Conservation (phyloP, 1,284 basidiomycete genomes). For the Cryptococcus sp. region DNA sequence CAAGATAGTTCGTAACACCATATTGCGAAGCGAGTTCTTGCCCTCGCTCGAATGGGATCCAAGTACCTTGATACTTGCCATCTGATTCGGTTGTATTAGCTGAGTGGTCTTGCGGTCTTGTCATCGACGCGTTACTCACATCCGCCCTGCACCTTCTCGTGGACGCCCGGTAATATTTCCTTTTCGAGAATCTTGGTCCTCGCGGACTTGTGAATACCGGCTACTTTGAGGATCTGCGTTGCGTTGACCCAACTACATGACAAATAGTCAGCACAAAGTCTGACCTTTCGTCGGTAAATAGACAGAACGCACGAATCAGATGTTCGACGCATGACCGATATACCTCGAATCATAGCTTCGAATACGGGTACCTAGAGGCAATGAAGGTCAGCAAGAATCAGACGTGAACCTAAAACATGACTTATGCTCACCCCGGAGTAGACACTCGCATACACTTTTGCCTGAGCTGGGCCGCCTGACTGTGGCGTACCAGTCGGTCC, state of each 20-base stretch:
- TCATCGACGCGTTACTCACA: slow-evolving; percentile 52
- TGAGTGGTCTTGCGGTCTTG: background rate
- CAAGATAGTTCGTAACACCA: slow-evolving; percentile 78
- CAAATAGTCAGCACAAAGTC: background rate
- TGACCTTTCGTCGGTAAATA: background rate
- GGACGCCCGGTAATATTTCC: slow-evolving; percentile 91
- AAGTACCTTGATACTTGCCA: slow-evolving; percentile 99
- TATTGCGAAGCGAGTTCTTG: slow-evolving; percentile 87
- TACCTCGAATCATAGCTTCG: slow-evolving; percentile 95
- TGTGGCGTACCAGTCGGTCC: slow-evolving; percentile 22
- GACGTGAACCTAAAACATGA: background rate
- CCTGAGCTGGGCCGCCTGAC: slow-evolving; percentile 26
- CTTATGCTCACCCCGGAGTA: slow-evolving; percentile 48
- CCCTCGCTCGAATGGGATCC: slow-evolving; percentile 91
- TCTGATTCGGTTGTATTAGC: slow-evolving; percentile 48
- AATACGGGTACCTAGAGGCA: slow-evolving; percentile 62
- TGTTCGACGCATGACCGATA: slow-evolving; percentile 96
- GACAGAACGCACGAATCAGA: slow-evolving; percentile 76
- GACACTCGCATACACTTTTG: slow-evolving; percentile 50
- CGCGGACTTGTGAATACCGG: slow-evolving; percentile 94
- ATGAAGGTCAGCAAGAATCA: background rate
- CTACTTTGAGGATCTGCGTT: slow-evolving; percentile 98
- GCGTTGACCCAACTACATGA: slow-evolving; percentile 66
- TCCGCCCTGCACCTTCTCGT: slow-evolving; percentile 99
- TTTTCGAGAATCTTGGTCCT: slow-evolving; percentile 98